phyloP scores from a whole-genome alignment of 1,139 yeast species.

The Taphrina confusa region DNA sequence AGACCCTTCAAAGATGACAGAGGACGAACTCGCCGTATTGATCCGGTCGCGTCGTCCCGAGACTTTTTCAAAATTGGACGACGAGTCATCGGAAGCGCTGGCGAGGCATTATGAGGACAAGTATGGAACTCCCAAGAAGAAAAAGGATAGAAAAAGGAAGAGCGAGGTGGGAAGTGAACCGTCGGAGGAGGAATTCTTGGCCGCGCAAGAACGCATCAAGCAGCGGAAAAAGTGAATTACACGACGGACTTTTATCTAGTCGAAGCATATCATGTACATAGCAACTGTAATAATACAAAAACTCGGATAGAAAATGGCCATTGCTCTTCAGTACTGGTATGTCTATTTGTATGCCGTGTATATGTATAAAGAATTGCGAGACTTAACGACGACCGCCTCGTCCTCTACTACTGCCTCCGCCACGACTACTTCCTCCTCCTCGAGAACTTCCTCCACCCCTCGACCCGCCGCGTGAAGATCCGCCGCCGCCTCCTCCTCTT shows the following conservation, averaged over 20 bases:
- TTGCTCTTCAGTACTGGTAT: too few relatives aligned
- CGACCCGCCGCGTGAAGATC: conserved; percentile 13
- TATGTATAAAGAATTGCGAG: neutral
- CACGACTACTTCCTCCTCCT: neutral
- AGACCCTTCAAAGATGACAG: conserved; percentile 47
- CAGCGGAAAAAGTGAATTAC: conserved; percentile 17
- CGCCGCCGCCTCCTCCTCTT: conserved; percentile 7
- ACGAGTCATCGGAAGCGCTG: conserved; percentile 19
- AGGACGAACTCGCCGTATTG: conserved; percentile 46
- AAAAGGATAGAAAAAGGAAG: conserved; percentile 25
- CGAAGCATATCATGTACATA: neutral
- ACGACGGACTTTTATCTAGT: neutral
- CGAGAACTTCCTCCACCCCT: neutral
- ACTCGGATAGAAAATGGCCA: too few relatives aligned
- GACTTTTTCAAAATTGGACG: conserved; percentile 24
- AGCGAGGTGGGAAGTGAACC: conserved; percentile 36
- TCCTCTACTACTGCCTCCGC: conserved; percentile 1
- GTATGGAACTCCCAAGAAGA: conserved; percentile 31
- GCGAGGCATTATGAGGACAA: conserved; percentile 32
- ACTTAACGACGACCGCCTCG: conserved; percentile 14
- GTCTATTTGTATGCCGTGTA: too few relatives aligned
- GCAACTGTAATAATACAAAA: neutral
- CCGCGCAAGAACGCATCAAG: conserved; percentile 35
- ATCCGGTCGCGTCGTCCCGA: conserved; percentile 26
- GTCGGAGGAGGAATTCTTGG: conserved; percentile 36